Base-by-base conservation (phyloP, 2,329 filamentous ascomycete species). In the Aspergillus novoparasiticus region DNA sequence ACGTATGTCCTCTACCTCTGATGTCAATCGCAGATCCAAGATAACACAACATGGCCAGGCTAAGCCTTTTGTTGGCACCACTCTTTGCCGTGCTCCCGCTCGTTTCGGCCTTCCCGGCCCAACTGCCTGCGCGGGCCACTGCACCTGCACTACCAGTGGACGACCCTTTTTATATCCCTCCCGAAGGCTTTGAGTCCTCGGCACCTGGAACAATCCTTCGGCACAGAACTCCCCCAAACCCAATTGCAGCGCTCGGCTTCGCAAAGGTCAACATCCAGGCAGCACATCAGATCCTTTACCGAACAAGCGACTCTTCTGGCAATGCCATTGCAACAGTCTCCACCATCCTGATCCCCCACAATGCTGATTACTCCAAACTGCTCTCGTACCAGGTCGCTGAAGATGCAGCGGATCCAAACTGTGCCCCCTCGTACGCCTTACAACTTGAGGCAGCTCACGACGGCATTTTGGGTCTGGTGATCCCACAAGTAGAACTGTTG, bases 371-470 rank as follows among this genome's bases (percentile, higher is more conserved):
- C 56, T 68, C 66, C 48, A 73, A 73, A 36, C 60, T 83, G 0
- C 65, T 84, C 2, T 83, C 81, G 0, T 83, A 80, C 62, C 79
- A 83, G 62, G 71, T 79, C 6, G 70, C 79, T 0, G 62, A 75
- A 55, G 72, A 76, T 58, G 65, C 72, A 1, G 65, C 68, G 1
- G 63, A 71, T 21, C 65, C 67, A n/a, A 70, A 74, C 57, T 72
- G 69, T 57, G 69, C 67, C 14, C 71, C 73, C 1, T 74, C 71
- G 1, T 75, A 73, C 51, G 71, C 62, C 5, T 56, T 75, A 3
- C 72, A 72, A 46, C 74, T 80, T 57, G 72, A 83, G 57, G 76
- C 78, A 9, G 76, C 78, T 11, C 72, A 75, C 30, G 68, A 80
- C 2, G 75, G 84, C 26, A 75, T 71, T 5, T 74, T 69, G 1